These are phyloP conservation scores for Flaveria bidentis DNA, from an alignment of 129 eudicot genomes.

Conservation along the genomic window DNA sequence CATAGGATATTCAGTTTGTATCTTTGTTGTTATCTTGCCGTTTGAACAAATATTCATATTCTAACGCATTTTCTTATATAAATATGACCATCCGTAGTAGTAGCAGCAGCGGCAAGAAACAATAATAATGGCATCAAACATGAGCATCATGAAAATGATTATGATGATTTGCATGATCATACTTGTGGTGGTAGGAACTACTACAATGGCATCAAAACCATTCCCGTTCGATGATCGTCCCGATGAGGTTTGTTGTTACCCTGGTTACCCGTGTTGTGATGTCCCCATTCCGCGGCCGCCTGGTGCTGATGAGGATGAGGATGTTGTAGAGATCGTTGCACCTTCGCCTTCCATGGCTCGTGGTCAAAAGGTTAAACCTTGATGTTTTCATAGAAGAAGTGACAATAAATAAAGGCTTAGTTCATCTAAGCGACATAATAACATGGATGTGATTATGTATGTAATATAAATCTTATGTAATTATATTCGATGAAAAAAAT, in stretches of 20 bases:
- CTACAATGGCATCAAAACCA: conserved; percentile 36
- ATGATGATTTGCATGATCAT: conserved; percentile 26
- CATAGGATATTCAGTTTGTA: not conserved
- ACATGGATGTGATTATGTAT: conserved; percentile 14
- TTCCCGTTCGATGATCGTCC: conserved; percentile 36
- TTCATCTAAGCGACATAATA: not conserved
- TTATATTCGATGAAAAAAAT: not conserved
- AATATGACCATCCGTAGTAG: conserved; percentile 1
- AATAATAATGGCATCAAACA: conserved; percentile 7
- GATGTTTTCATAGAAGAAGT: conserved; percentile 20
- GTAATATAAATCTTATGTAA: conserved; percentile 2
- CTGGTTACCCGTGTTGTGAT: conserved; percentile 32
- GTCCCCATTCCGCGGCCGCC: conserved; percentile 26
- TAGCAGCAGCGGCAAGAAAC: not conserved
- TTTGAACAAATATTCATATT: conserved; percentile 20
- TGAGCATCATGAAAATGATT: conserved; percentile 27
- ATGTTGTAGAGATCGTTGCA: not conserved
- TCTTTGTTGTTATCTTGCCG: conserved; percentile 24
- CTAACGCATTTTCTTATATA: conserved; percentile 20
- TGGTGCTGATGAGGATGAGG: conserved; percentile 15
- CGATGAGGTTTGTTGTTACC: conserved; percentile 42
- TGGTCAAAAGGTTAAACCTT: conserved; percentile 22
- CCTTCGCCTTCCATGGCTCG: conserved; percentile 19
- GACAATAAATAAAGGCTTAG: not conserved
- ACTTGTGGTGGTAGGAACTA: conserved; percentile 24